Base-by-base conservation (phyloP, 495 filamentous ascomycete genomes). In the Podospora fimiseda region DNA sequence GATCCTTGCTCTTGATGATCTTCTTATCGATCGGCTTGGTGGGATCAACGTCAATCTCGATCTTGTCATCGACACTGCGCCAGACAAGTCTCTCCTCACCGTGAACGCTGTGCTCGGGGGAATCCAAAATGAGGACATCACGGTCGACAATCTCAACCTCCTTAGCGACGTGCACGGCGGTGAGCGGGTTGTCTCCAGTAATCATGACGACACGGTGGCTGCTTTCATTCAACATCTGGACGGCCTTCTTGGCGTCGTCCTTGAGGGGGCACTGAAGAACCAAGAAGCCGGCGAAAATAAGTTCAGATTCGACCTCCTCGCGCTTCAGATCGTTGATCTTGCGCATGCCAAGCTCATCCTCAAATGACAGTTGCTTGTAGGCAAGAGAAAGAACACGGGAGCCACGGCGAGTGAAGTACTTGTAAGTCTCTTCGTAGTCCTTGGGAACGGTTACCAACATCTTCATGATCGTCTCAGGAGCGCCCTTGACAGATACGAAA, bases 151-250 rank as follows among this genome's bases (percentile, higher is more conserved):
- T 99, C 62, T 99, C 93, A 36, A 99, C 93, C 65, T 97, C 83
- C 40, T 85, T 84, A 11, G 93, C 93, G 53, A 99, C 93, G 65
- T 99, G 92, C 20, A 93, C 87, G 57, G 93, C 93, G 19, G 93
- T 99, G 38, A 99, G 78, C 18, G 93, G 91, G 64, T 99, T 99
- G 70, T 99, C 93, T 61, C 93, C 93, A 43, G 93, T 99, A 51
- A 99, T 99, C 93, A 99, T 99, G 59, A 97, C 88, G 51, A 94
- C 89, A 58, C 93, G 89, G 73, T 99, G 93, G 70, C 89, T 95
- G 70, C 92, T 96, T 73, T 97, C 94, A 64, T 96, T 99, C 51
- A 99, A 78, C 93, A 99, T 97, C 42, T 84, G 88, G 23, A 97
- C 89, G 16, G 93, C 79, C 61, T 89, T 85, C 72, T 90, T 89